phyloP scores from a whole-genome alignment of 2,329 filamentous ascomycete species.

The Cladorrhinum sp. region DNA sequence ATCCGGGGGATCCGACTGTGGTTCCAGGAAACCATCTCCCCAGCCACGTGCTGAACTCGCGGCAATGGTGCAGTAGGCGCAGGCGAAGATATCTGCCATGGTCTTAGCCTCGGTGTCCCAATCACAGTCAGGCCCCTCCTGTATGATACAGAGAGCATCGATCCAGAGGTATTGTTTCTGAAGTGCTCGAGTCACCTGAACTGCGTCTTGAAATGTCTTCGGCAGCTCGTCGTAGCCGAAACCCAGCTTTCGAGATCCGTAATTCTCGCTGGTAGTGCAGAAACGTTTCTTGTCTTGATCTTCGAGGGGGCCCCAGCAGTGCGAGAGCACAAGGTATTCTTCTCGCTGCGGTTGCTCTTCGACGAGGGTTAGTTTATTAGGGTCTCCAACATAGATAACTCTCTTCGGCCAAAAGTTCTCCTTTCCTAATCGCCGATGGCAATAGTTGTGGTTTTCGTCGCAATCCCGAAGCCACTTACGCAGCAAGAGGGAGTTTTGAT shows the following conservation, averaged over 20 bases:
- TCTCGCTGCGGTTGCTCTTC: not conserved
- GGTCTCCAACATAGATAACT: not conserved
- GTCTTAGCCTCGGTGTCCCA: slow-evolving; percentile 7
- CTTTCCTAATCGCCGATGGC: not conserved
- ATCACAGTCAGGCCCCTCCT: not conserved
- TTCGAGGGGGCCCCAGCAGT: not conserved
- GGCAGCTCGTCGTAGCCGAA: slow-evolving; percentile 11
- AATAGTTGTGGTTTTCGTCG: not conserved
- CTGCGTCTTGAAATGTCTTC: slow-evolving; percentile 13
- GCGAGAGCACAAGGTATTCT: not conserved
- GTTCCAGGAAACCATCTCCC: slow-evolving; percentile 10
- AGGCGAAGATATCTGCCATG: slow-evolving; percentile 13
- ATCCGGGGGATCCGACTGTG: slow-evolving; percentile 5
- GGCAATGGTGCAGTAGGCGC: slow-evolving; percentile 14
- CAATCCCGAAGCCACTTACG: not conserved
- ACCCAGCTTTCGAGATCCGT: not conserved
- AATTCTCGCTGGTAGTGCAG: slow-evolving; percentile 6
- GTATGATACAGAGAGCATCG: too few species aligned
- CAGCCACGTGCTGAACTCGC: slow-evolving; percentile 10
- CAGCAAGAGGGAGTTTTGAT: not conserved
- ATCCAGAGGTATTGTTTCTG: slow-evolving; percentile 16
- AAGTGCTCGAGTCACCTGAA: slow-evolving; percentile 11
- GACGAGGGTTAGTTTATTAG: not conserved
- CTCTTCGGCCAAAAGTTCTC: not conserved
- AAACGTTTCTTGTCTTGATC: not conserved